Evolutionary conservation across 495 filamentous ascomycete genomes (phyloP).

Genomic region (Extremus antarcticus): DNA sequence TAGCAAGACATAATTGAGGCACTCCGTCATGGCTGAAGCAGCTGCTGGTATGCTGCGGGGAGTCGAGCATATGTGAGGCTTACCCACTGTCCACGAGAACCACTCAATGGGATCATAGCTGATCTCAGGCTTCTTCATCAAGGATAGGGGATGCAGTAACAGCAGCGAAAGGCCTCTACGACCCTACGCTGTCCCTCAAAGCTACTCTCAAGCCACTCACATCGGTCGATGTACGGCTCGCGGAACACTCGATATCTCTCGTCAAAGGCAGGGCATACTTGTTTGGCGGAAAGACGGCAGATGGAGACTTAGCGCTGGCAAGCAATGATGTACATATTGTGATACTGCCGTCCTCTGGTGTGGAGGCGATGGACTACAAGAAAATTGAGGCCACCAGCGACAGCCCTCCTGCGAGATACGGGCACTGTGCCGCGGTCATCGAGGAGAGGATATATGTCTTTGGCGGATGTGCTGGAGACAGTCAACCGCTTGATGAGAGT

Average conservation of each 20-base stretch:
- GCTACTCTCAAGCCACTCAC: constrained; percentile 50
- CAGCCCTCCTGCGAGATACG: constrained; percentile 23
- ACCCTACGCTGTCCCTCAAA: constrained; percentile 37
- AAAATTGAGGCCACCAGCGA: constrained; percentile 23
- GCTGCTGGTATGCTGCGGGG: constrained; percentile 29
- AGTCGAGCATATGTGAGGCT: constrained; percentile 21
- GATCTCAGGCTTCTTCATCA: background rate
- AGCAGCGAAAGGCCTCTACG: constrained; percentile 31
- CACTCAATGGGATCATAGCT: background rate
- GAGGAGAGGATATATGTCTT: constrained; percentile 53
- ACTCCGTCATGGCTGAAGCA: constrained; percentile 21
- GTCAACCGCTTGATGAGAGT: constrained; percentile 42
- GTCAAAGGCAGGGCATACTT: constrained; percentile 57
- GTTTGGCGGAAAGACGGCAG: constrained; percentile 49
- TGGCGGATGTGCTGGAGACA: constrained; percentile 37
- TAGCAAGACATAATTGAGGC: too few species aligned
- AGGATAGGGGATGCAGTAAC: constrained; percentile 26
- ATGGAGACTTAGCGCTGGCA: constrained; percentile 34
- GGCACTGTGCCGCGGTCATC: constrained; percentile 46
- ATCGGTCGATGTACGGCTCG: constrained; percentile 47
- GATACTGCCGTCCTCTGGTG: constrained; percentile 42
- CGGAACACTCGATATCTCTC: constrained; percentile 58
- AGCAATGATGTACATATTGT: constrained; percentile 64
- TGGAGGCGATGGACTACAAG: constrained; percentile 44
- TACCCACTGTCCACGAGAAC: background rate